phyloP scores from a whole-genome alignment of 1,284 basidiomycete genomes.

The Phylloboletellus chloephorus region DNA sequence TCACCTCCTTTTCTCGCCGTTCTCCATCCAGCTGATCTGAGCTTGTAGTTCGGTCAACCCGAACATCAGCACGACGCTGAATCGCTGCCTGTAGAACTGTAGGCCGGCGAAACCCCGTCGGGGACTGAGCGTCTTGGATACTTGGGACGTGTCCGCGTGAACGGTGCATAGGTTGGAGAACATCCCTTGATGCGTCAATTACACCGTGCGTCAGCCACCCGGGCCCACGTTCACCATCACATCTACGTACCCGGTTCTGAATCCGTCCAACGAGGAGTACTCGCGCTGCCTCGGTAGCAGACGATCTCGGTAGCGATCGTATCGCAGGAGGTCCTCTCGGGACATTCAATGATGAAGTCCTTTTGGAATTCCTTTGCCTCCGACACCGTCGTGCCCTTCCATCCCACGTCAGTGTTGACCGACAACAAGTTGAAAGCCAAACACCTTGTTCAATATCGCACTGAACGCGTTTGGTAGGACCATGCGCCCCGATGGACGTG shows the following conservation, averaged over 20 bases:
- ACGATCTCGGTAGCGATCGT: slow-evolving; percentile 32
- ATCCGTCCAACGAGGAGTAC: slow-evolving; percentile 42
- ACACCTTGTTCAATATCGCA: slow-evolving; percentile 33
- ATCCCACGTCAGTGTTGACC: slow-evolving; percentile 2
- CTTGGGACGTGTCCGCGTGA: slow-evolving; percentile 35
- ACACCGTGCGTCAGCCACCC: slow-evolving; percentile 4
- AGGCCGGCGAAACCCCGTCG: slow-evolving; percentile 29
- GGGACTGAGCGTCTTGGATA: slow-evolving; percentile 30
- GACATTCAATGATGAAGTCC: slow-evolving; percentile 34
- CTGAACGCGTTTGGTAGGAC: slow-evolving; percentile 32
- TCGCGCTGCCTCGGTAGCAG: slow-evolving; percentile 38
- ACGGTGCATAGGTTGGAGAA: slow-evolving; percentile 44
- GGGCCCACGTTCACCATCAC: not conserved
- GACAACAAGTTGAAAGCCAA: not conserved
- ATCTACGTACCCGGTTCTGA: slow-evolving; percentile 35
- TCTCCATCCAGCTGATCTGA: slow-evolving; percentile 43
- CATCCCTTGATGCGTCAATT: slow-evolving; percentile 30
- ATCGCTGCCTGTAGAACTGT: slow-evolving; percentile 37
- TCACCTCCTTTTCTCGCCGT: slow-evolving; percentile 27
- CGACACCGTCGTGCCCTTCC: slow-evolving; percentile 32
- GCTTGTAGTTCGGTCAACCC: slow-evolving; percentile 45
- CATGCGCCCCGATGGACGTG: slow-evolving; percentile 30
- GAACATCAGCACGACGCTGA: slow-evolving; percentile 46
- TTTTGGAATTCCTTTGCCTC: slow-evolving; percentile 40
- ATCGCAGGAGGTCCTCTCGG: slow-evolving; percentile 23